Conservation (phyloP, 2,329 filamentous ascomycete genomes). For the Xylaria sp. region DNA sequence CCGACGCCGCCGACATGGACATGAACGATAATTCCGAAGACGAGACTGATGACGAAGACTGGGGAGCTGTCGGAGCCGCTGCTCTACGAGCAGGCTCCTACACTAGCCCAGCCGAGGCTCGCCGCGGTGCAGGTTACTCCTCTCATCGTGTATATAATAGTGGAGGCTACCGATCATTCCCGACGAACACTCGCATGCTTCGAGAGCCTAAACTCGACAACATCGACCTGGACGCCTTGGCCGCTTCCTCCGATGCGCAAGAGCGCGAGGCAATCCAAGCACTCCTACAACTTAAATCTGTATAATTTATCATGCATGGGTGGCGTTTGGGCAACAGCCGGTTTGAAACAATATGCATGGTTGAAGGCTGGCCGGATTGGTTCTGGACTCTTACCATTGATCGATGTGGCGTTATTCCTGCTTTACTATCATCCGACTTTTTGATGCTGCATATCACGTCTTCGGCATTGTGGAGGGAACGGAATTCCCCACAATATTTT, state of each 20-base stretch:
- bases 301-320: slow-evolving; percentile 68
- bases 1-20: slow-evolving; percentile 67
- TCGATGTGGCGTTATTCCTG: slow-evolving; percentile 45
- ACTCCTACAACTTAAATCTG: slow-evolving; percentile 81
- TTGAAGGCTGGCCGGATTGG: slow-evolving; percentile 43
- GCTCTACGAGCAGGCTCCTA: slow-evolving; percentile 78
- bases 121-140: slow-evolving; percentile 62
- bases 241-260: slow-evolving; percentile 70
- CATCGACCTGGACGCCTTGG: slow-evolving; percentile 63
- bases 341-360: slow-evolving; percentile 41
- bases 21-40: slow-evolving; percentile 83
- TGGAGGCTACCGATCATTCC: slow-evolving; percentile 59
- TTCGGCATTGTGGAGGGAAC: slow-evolving; percentile 38
- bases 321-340: slow-evolving; percentile 58
- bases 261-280: slow-evolving; percentile 86
- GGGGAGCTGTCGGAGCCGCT: slow-evolving; percentile 88
- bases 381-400: slow-evolving; percentile 42
- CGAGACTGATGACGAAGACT: slow-evolving; percentile 94
- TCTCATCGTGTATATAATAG: slow-evolving; percentile 61
- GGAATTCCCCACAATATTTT: slow-evolving; percentile 33
- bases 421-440: slow-evolving; percentile 42
- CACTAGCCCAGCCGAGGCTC: slow-evolving; percentile 64
- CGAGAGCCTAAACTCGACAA: slow-evolving; percentile 62
- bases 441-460: slow-evolving; percentile 42
- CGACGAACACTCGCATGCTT: slow-evolving; percentile 62